Base-by-base conservation (phyloP, 2,329 filamentous ascomycete species). In the Daldinia eschscholtzii region DNA sequence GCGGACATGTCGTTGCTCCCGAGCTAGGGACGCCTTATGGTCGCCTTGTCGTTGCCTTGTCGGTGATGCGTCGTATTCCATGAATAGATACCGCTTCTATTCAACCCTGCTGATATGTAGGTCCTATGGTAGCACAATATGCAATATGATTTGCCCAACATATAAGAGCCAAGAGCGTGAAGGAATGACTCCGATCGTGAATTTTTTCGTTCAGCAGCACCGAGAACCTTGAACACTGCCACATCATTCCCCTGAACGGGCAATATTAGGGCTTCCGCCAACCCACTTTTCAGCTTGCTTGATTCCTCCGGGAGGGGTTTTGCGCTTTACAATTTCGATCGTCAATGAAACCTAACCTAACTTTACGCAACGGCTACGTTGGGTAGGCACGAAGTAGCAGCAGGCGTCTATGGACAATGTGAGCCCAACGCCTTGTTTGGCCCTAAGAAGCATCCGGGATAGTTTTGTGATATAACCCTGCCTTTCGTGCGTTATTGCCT, bases 401-500 rank as follows among this genome's bases (percentile, higher is more conserved):
- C n/a, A 26, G 30, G 52, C 15, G 30, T 26, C 18, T 5, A 15
- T 13, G 33, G 10, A 1, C 5, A 3, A 18, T 37, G 18, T 3
- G 23, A 37, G 18, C 30, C 30, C 52, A 37, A 28, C 39, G 23
- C 61, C 33, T 62, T 50, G 41, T 53, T 57, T 46, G 58, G 46
- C 28, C 28, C 57, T 61, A 65, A 28, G 30, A 33, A 57, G 41
- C 41, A 44, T 18, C 48, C 35, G 44, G 50, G 52, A 55, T 65
- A 63, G 57, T 28, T 2, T 50, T 64, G 55, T 65, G 61, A 41
- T 59, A 55, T 23, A 61, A 9, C 63, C 66, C 67, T 69, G 67
- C 7, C 59, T 2, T 12, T 23, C 26, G 23, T 55, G 58, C 2
- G 35, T 35, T 23, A 30, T 59, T 62, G 39, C 55, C 63, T 53